Percentiles rank a stretch among this genome's conserved stretches.
Conservation (phyloP, 257 asterid genomes). For the Mitragyna speciosa region DNA sequence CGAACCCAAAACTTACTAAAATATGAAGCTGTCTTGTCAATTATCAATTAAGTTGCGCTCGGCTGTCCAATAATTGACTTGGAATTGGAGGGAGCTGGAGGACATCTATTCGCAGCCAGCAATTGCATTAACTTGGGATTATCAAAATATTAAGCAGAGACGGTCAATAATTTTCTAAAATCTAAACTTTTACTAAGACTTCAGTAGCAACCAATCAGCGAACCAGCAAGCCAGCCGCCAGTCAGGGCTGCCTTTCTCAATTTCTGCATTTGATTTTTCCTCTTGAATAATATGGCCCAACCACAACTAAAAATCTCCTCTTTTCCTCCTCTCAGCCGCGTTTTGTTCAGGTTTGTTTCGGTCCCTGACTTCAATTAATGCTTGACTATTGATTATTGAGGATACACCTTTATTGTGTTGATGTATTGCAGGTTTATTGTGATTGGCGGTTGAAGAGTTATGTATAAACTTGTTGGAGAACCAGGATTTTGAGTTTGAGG, state of each 20-base stretch:
- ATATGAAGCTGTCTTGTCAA: too few relatives aligned
- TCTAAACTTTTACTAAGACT: background rate
- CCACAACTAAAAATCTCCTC: background rate
- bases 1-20: too few relatives aligned
- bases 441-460: too few relatives aligned
- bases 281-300: slow-evolving; percentile 3
- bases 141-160: background rate
- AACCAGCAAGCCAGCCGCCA: background rate
- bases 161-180: background rate
- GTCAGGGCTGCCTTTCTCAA: slow-evolving; percentile 18
- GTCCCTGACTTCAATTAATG: slow-evolving; percentile 10
- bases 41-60: too few relatives aligned
- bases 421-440: too few relatives aligned
- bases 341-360: slow-evolving; percentile 31
- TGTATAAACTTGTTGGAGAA: background rate
- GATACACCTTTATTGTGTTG: too few relatives aligned
- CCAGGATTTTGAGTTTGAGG: slow-evolving; percentile 15
- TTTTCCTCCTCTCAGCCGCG: slow-evolving; percentile 25
- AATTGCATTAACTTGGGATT: background rate
- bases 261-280: background rate
- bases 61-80: background rate
- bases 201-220: background rate
- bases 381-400: slow-evolving; percentile 15
- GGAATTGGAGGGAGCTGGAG: background rate
- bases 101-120: background rate